Percentiles rank a stretch among this genome's conserved stretches.
Evolutionary conservation across 31 red algal species (phyloP).

Genomic region (Bonnemaisonia californica): DNA sequence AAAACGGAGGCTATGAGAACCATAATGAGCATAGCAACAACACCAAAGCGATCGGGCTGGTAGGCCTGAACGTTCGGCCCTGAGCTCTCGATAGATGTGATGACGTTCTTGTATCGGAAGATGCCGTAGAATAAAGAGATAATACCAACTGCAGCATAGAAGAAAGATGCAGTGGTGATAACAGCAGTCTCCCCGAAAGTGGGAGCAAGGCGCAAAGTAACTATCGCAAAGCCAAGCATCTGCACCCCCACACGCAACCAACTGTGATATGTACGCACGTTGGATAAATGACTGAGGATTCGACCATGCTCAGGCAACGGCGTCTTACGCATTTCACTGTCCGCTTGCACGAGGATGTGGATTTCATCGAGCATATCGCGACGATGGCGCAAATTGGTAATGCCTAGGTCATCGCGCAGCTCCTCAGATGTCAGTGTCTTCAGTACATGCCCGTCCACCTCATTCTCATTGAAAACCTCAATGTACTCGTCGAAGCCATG

Average conservation of each 20-base stretch:
- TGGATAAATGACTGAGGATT: slow-evolving; percentile 75
- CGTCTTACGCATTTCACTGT: neutral
- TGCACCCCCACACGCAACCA: slow-evolving; percentile 81
- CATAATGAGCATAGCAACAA: slow-evolving; percentile 38
- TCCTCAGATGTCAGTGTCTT: slow-evolving; percentile 76
- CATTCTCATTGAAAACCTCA: slow-evolving; percentile 53
- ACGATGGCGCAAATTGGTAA: slow-evolving; percentile 63
- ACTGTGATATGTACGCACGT: slow-evolving; percentile 79
- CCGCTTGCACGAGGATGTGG: slow-evolving; percentile 10
- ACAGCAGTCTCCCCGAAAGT: slow-evolving; percentile 39
- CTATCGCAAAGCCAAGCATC: slow-evolving; percentile 70
- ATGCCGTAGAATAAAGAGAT: slow-evolving; percentile 59
- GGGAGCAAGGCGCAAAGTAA: slow-evolving; percentile 68
- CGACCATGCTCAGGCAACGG: slow-evolving; percentile 73
- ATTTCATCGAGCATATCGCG: slow-evolving; percentile 53
- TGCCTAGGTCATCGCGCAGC: slow-evolving; percentile 71
- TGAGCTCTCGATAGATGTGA: slow-evolving; percentile 68
- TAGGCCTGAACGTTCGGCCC: slow-evolving; percentile 33
- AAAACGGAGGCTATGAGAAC: slow-evolving; percentile 49
- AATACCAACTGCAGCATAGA: slow-evolving; percentile 47
- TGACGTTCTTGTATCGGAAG: slow-evolving; percentile 62
- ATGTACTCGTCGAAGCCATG: slow-evolving; percentile 56
- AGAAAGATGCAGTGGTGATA: slow-evolving; percentile 52
- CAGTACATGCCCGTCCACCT: slow-evolving; percentile 62
- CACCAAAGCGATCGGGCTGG: slow-evolving; percentile 67